Evolutionary conservation across 2,329 filamentous ascomycete species (phyloP).

Genomic region (Aureobasidium pullulans): DNA sequence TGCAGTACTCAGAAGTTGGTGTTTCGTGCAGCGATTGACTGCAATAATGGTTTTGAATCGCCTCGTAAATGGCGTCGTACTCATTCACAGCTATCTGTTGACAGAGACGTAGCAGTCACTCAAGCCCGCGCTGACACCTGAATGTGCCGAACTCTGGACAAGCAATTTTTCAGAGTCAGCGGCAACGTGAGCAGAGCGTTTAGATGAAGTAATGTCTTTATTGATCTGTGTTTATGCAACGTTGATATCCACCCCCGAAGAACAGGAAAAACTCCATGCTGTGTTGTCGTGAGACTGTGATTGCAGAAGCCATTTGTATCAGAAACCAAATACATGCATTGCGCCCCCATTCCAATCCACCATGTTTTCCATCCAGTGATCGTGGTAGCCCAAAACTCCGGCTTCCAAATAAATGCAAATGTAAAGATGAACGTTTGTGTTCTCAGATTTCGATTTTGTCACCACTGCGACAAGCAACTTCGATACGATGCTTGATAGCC

Average conservation of each 20-base stretch:
- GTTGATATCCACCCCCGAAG: no score
- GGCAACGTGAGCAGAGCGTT: neutral
- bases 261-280: neutral
- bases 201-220: neutral
- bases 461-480: neutral
- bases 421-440: neutral
- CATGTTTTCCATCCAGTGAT: neutral
- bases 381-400: neutral
- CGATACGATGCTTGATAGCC: conserved; percentile 52
- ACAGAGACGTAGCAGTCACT: no score
- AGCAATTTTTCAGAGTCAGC: no score
- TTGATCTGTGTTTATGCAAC: neutral
- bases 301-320: neutral
- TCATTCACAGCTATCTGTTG: no score
- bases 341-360: neutral
- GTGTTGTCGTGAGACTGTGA: neutral
- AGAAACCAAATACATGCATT: neutral
- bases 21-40: no score
- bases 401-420: neutral
- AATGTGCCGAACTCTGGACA: no score
- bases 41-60: no score
- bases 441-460: neutral
- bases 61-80: no score
- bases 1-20: no score
- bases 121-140: no score